A percentile compares a stretch with the other conserved stretches of the same genome.
Conservation (phyloP, 352 stramenopile species). For the Globisporangium polare region DNA sequence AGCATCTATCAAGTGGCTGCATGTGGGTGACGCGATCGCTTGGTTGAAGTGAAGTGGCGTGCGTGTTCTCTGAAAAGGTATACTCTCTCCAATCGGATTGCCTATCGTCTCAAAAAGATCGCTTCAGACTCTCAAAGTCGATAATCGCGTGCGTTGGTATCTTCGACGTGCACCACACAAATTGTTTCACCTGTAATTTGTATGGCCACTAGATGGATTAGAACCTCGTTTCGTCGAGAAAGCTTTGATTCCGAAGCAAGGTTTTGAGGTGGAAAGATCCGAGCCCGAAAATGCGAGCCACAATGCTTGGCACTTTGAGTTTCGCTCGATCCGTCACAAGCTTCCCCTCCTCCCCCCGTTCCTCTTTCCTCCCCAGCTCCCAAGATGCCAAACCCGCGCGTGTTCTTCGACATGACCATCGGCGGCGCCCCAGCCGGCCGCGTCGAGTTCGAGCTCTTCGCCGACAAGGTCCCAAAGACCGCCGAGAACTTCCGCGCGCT, state of each 20-base stretch:
- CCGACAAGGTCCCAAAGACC: constrained; percentile 77
- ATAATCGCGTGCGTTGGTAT: neutral
- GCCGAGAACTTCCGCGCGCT: constrained; percentile 56
- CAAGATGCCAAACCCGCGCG: constrained; percentile 87
- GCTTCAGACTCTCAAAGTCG: neutral
- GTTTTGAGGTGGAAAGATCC: constrained; percentile 16
- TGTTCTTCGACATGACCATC: constrained; percentile 99
- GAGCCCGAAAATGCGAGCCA: too few relatives aligned
- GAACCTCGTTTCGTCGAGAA: too few relatives aligned
- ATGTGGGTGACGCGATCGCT: constrained; percentile 19
- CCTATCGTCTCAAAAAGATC: neutral
- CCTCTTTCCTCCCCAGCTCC: constrained; percentile 1
- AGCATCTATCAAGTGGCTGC: constrained; percentile 34
- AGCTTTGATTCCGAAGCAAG: neutral
- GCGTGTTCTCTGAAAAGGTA: neutral
- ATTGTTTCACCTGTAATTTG: neutral
- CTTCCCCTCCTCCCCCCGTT: neutral
- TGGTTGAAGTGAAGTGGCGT: constrained; percentile 25
- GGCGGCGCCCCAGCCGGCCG: constrained; percentile 87
- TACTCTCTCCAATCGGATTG: neutral
- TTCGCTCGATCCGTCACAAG: constrained; percentile 33
- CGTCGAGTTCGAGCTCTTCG: constrained; percentile 88
- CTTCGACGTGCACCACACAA: constrained; percentile 9
- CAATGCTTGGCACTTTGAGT: constrained; percentile 18
- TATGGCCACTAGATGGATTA: too few relatives aligned